phyloP scores from a whole-genome alignment of 306 rosid species.

The Aeschynomene evenia region DNA sequence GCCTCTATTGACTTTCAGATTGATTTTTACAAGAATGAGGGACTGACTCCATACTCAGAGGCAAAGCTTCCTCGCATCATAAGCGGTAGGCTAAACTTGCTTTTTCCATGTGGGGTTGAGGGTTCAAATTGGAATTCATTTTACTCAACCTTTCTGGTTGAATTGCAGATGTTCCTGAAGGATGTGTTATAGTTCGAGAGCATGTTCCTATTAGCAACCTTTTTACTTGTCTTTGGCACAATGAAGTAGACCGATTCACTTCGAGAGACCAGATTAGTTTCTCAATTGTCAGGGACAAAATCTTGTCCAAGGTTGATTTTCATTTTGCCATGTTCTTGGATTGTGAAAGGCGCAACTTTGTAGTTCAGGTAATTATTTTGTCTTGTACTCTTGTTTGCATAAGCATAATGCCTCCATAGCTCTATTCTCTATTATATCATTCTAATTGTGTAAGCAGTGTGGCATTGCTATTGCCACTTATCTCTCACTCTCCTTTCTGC shows the following conservation, averaged over 20 bases:
- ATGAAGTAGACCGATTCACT: slow-evolving; percentile 97
- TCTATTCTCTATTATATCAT: neutral
- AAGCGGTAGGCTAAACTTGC: slow-evolving; percentile 70
- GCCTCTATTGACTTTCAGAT: slow-evolving; percentile 89
- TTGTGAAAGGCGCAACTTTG: slow-evolving; percentile 93
- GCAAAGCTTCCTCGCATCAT: slow-evolving; percentile 83
- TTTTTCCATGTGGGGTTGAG: slow-evolving; percentile 6
- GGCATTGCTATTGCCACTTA: neutral
- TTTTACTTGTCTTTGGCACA: slow-evolving; percentile 91
- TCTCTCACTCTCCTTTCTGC: slow-evolving; percentile 6
- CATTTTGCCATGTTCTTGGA: slow-evolving; percentile 81
- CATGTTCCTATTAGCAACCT: slow-evolving; percentile 93
- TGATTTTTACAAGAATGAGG: slow-evolving; percentile 84
- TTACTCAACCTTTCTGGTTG: slow-evolving; percentile 31
- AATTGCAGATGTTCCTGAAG: slow-evolving; percentile 96
- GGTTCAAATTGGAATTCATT: neutral
- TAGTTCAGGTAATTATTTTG: slow-evolving; percentile 60
- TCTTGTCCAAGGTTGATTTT: slow-evolving; percentile 62
- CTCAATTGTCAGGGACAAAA: slow-evolving; percentile 73
- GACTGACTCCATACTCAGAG: slow-evolving; percentile 78
- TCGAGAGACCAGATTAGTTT: slow-evolving; percentile 95
- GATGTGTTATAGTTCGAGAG: slow-evolving; percentile 84
- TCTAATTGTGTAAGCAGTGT: no score
- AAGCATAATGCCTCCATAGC: neutral
- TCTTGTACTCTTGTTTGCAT: neutral